Evolutionary conservation across 148 eudicot species (phyloP).

Genomic region (Chenopodium berlandieri): DNA sequence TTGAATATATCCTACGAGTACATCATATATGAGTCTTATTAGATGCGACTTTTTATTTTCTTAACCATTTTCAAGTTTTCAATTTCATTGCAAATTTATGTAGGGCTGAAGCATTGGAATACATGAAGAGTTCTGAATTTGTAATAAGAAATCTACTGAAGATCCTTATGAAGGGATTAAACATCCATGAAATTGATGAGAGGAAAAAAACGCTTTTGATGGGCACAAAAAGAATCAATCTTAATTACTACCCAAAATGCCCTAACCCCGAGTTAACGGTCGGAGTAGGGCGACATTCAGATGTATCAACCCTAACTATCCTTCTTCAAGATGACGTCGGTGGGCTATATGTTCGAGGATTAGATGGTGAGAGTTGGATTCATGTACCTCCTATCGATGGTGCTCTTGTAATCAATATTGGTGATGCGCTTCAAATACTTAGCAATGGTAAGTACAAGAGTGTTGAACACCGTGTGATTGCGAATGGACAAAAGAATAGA

Average conservation of each 20-base stretch:
- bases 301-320: constrained; percentile 31
- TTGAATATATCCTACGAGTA: too few relatives aligned
- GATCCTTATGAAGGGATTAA: constrained; percentile 32
- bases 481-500: constrained; percentile 24
- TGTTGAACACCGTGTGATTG: constrained; percentile 40
- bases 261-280: constrained; percentile 37
- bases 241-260: constrained; percentile 34
- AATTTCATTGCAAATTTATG: too few relatives aligned
- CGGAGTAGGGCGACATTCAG: constrained; percentile 38
- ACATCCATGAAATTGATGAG: constrained; percentile 11
- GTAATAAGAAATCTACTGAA: constrained; percentile 24
- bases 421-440: constrained; percentile 34
- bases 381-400: constrained; percentile 32
- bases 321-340: constrained; percentile 39
- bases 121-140: constrained; percentile 12
- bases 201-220: neutral
- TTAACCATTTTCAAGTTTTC: too few relatives aligned
- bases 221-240: constrained; percentile 13
- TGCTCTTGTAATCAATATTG: constrained; percentile 33
- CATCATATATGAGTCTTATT: too few relatives aligned
- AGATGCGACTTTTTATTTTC: too few relatives aligned
- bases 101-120: constrained; percentile 39
- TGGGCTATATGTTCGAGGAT: constrained; percentile 9
- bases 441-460: constrained; percentile 42
- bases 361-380: constrained; percentile 25